Evolutionary conservation across 768 basidiomycete genomes (phyloP), one percentile per base, ranked within the genome.

Genomic region (Leccinum barrowsii): DNA sequence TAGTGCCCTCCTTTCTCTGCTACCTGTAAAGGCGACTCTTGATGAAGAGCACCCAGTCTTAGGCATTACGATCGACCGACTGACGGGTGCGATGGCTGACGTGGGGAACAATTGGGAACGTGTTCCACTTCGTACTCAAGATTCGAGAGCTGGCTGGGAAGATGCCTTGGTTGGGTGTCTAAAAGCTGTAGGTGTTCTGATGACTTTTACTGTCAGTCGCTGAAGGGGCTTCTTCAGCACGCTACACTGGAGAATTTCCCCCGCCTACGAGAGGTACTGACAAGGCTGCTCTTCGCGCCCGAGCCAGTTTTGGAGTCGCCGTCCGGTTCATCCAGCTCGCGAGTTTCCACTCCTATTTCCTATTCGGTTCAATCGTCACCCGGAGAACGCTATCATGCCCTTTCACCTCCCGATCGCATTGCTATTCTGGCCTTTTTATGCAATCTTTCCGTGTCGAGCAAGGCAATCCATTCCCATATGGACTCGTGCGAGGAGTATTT

Each of bases 41-140:
- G 75, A 79, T 49, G 74, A 77, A 19, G 79, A 83, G 47, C 73
- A 76, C 51, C 67, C 73, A 50, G 70, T 79, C 2, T 70, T 83
- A 4, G 88, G 87, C 4, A 76, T 91, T 42, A 74, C 81, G 7
- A 77, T 87, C 12, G 86, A 89, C 28, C 76, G 85, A 37, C 75
- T 94, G 11, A 81, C 80, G 17, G 78, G 77, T 42, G 85, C 85
- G 24, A 85, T 90, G 82, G 85, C 86, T 35, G 90, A 90, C 60
- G 78, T 86, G 40, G 91, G 90, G n/a, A 90, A 89, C 67, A 89
- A 86, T 67, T 94, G 92, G 90, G 87, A 92, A 74, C 83, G 86
- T 53, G 81, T 89, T 4, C 86, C 89, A 26, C 73, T 92, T 60
- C 81, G 88, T 44, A 81, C 83, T 64, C 76, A 79, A 40, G 93